phyloP scores from a whole-genome alignment of 345 rosid genomes.

The Pistacia integerrima region DNA sequence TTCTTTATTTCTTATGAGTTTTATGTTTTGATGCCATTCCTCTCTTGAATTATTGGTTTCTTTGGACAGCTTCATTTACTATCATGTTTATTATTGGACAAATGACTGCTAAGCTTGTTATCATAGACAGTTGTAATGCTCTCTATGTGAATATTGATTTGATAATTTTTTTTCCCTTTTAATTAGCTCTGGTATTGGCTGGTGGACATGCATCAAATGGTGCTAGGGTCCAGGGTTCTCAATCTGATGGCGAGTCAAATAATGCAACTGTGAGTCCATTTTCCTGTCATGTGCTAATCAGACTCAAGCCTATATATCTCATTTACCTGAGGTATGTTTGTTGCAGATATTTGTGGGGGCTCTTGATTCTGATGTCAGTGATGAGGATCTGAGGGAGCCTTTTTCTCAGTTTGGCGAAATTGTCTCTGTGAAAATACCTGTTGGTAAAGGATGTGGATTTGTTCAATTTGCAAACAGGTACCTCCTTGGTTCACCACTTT shows the following conservation, averaged over 20 bases:
- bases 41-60: neutral
- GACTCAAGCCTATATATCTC: constrained; percentile 11
- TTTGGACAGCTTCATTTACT: neutral
- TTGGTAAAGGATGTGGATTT: constrained; percentile 96
- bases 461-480: constrained; percentile 84
- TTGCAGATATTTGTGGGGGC: constrained; percentile 94
- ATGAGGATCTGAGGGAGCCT: constrained; percentile 85
- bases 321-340: constrained; percentile 16
- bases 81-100: constrained; percentile 6
- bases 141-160: constrained; percentile 18
- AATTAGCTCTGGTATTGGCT: constrained; percentile 73
- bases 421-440: constrained; percentile 88
- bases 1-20: neutral
- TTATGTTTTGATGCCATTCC: too few relatives aligned
- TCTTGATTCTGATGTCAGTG: constrained; percentile 77
- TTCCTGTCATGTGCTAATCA: constrained; percentile 12
- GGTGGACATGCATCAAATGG: constrained; percentile 85
- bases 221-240: constrained; percentile 55
- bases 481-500: constrained; percentile 11
- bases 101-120: neutral
- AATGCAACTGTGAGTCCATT: constrained; percentile 82
- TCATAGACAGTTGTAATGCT: constrained; percentile 6
- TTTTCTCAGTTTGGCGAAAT: constrained; percentile 87
- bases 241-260: constrained; percentile 64
- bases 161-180: constrained; percentile 12